These are phyloP conservation scores for Candida gigantensis DNA, from an alignment of 1,139 yeast genomes.

Conservation along the genomic window DNA sequence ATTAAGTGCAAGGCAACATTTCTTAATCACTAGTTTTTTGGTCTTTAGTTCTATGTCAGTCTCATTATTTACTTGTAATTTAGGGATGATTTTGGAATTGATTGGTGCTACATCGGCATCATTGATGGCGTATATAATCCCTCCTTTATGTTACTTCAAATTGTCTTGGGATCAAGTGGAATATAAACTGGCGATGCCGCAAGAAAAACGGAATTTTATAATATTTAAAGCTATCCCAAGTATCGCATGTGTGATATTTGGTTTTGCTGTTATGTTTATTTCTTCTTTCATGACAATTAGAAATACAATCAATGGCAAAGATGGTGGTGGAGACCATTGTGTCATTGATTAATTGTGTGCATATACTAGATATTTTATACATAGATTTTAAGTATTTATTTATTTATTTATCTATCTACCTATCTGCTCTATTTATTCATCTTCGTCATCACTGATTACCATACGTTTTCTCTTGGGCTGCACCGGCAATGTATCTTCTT, in stretches of 20 bases:
- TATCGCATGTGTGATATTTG: conserved; percentile 66
- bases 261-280: conserved; percentile 71
- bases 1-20: conserved; percentile 53
- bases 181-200: conserved; percentile 32
- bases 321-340: conserved; percentile 37
- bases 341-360: conserved; percentile 30
- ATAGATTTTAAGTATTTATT: not conserved
- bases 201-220: conserved; percentile 31
- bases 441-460: conserved; percentile 29
- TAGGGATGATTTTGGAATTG: conserved; percentile 84
- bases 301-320: conserved; percentile 18
- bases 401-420: too few relatives aligned
- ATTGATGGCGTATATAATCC: conserved; percentile 86
- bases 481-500: conserved; percentile 12
- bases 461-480: conserved; percentile 16
- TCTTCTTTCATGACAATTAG: conserved; percentile 72
- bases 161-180: conserved; percentile 55
- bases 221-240: conserved; percentile 49
- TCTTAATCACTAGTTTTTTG: conserved; percentile 64
- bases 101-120: conserved; percentile 95
- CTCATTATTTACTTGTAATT: conserved; percentile 78
- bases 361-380: conserved; percentile 3
- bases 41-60: conserved; percentile 74
- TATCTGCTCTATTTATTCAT: too few relatives aligned
- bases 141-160: conserved; percentile 79